Conservation (phyloP, 257 asterid species). For the Coffea canephora region DNA sequence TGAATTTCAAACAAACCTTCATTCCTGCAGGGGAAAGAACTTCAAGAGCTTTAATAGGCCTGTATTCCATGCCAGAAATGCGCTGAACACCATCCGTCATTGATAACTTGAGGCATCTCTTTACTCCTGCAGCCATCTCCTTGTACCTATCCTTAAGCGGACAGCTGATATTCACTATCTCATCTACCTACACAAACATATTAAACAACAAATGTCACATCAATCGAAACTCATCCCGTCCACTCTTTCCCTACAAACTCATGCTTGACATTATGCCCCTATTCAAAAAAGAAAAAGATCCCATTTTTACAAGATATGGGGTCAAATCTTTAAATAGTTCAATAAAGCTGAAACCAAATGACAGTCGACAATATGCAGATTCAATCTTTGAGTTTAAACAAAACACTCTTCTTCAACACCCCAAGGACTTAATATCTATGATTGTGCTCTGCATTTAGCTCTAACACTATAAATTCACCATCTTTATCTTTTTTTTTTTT, state of each 20-base stretch:
- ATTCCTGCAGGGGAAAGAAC: constrained; percentile 74
- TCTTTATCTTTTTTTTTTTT: no score
- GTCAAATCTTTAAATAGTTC: no score
- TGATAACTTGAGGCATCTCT: constrained; percentile 89
- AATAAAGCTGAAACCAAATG: no score
- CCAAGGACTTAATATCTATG: background rate
- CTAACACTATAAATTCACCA: background rate
- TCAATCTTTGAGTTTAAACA: background rate
- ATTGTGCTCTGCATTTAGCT: background rate
- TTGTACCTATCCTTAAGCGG: constrained; percentile 83
- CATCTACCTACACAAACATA: constrained; percentile 65
- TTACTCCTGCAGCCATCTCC: constrained; percentile 64
- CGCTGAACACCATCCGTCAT: constrained; percentile 96
- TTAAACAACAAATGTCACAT: background rate
- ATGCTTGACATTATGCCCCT: background rate
- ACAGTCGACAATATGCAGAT: no score
- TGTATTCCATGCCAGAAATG: constrained; percentile 94
- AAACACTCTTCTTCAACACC: background rate
- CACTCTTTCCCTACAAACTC: background rate
- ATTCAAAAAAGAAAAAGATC: background rate
- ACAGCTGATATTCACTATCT: constrained; percentile 78
- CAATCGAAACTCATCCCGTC: background rate
- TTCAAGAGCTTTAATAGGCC: constrained; percentile 78
- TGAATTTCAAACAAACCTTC: constrained; percentile 47
- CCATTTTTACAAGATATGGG: no score